A percentile compares a stretch with the other conserved stretches of the same genome.
These are phyloP conservation scores for Tympanopsis confertula DNA, from an alignment of 2,329 filamentous ascomycete genomes.

Conservation along the genomic window DNA sequence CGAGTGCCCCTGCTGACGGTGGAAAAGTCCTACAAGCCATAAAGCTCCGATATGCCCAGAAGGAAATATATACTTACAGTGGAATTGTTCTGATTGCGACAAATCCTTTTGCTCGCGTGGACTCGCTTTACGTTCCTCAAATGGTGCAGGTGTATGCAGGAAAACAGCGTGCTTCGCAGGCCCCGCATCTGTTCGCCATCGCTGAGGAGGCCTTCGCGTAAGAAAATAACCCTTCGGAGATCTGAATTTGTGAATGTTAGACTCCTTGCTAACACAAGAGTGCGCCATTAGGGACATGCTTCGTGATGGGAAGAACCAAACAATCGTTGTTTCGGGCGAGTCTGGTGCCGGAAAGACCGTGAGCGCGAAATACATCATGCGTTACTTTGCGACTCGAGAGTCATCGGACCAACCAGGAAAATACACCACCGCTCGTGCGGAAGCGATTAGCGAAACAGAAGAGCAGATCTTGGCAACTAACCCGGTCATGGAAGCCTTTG, in stretches of 20 bases:
- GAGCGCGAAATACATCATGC: constrained; percentile 99
- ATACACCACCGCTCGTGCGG: constrained; percentile 62
- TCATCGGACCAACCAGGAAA: constrained; percentile 76
- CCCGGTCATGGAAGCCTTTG: constrained; percentile 99
- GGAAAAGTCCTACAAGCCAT: constrained; percentile 83
- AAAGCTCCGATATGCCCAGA: constrained; percentile 89
- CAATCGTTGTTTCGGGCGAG: constrained; percentile 96
- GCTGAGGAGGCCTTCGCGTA: constrained; percentile 97
- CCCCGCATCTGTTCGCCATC: constrained; percentile 95
- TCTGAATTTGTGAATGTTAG: background rate
- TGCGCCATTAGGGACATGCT: constrained; percentile 77
- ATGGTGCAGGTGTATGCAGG: constrained; percentile 99
- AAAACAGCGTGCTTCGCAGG: constrained; percentile 90
- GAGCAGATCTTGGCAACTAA: constrained; percentile 97
- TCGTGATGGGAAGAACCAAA: constrained; percentile 90
- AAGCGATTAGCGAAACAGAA: constrained; percentile 91
- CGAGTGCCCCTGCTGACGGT: constrained; percentile 5
- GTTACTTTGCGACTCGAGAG: constrained; percentile 96
- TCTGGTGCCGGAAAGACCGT: constrained; percentile 98
- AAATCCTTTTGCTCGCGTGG: constrained; percentile 93
- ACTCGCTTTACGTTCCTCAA: constrained; percentile 94
- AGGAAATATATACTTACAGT: constrained; percentile 99
- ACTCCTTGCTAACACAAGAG: too few species aligned
- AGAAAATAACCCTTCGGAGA: constrained; percentile 18
- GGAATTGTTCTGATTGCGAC: constrained; percentile 97